Percentiles rank a stretch among this genome's conserved stretches.
Conservation (phyloP, 2,329 filamentous ascomycete species). For the Stachybotrys elegans region DNA sequence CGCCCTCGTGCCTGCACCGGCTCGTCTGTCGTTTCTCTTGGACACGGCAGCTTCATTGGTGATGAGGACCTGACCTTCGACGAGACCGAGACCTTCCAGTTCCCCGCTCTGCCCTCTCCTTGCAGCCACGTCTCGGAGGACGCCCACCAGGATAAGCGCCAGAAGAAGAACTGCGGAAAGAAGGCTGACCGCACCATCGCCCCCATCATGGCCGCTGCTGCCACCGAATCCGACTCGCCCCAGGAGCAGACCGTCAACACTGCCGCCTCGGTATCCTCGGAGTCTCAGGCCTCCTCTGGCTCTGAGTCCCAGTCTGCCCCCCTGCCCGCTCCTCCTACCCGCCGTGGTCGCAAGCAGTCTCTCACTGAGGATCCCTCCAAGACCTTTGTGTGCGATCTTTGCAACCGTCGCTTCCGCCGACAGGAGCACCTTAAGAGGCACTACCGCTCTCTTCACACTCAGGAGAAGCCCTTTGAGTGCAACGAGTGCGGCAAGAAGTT, state of each 20-base stretch:
- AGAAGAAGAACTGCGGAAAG: slow-evolving; percentile 47
- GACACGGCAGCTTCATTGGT: slow-evolving; percentile 73
- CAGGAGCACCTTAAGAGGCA: slow-evolving; percentile 99
- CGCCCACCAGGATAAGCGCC: slow-evolving; percentile 51
- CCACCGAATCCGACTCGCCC: slow-evolving; percentile 27
- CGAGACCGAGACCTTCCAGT: slow-evolving; percentile 57
- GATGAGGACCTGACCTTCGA: slow-evolving; percentile 74
- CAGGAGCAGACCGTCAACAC: slow-evolving; percentile 30
- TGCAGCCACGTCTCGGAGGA: slow-evolving; percentile 36
- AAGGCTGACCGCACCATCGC: slow-evolving; percentile 31
- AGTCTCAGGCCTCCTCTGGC: slow-evolving; percentile 33
- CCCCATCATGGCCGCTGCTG: slow-evolving; percentile 38
- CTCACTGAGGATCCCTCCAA: slow-evolving; percentile 96
- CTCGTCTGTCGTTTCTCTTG: slow-evolving; percentile 62
- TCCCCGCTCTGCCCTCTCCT: slow-evolving; percentile 59
- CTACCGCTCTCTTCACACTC: slow-evolving; percentile 95
- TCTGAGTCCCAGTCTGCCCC: slow-evolving; percentile 39
- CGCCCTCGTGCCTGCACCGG: slow-evolving; percentile 64
- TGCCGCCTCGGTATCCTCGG: slow-evolving; percentile 29
- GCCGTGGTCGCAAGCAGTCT: slow-evolving; percentile 96
- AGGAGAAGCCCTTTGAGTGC: slow-evolving; percentile 98
- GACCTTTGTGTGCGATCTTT: slow-evolving; percentile 95
- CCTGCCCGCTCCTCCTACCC: slow-evolving; percentile 62
- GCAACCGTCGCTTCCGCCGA: slow-evolving; percentile 93
- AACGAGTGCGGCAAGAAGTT: slow-evolving; percentile 99